Base-by-base conservation (phyloP, 2,329 filamentous ascomycete species). In the Xenoacremonium recifei region DNA sequence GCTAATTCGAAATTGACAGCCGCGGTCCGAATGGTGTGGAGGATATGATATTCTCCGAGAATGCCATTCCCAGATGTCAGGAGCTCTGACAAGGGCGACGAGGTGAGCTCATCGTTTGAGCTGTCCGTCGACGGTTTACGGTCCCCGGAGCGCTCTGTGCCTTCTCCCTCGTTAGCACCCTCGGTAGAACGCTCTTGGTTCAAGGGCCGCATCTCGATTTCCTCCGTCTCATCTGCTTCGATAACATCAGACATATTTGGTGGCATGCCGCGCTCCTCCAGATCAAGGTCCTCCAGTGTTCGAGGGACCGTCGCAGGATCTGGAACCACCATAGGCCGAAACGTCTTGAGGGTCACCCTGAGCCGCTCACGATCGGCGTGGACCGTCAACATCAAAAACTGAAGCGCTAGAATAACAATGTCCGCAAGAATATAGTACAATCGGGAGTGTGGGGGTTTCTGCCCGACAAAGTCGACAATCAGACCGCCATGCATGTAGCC, bases 401-500 rank as follows among this genome's bases (percentile, higher is more conserved):
- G 83, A 12, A 84, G 53, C 2, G 61, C 64, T 29, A 85, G 54
- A 6, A 86, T 70, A 21, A 79, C 53, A 6, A 77, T 18, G 58
- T 87, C 83, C 32, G 80, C 62, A 3, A 77, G 54, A 5, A 85
- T 49, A 34, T 84, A 72, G 37, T 76, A 72, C 13, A 78, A 54
- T 48, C 72, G 73, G 18, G 78, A 82, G 2, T 73, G 71, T 2
- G 82, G 78, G 4, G 81, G 78, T 50, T 75, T 76, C 60, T 87
- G 82, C 12, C 83, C 83, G 51, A 87, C 72, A 51, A 87, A 82
- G 56, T 87, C 83, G 52, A 85, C 75, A 18, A 86, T 70, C 37
- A 85, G 68, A 23, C 83, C 83, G 18, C 83, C 83, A 48, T 86
- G 82, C 18, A 85, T 71, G 56, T 85, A 86, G 18, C 82, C 82